These are phyloP conservation scores for Sedum album DNA, from an alignment of 164 flowering plant genomes.

Conservation along the genomic window DNA sequence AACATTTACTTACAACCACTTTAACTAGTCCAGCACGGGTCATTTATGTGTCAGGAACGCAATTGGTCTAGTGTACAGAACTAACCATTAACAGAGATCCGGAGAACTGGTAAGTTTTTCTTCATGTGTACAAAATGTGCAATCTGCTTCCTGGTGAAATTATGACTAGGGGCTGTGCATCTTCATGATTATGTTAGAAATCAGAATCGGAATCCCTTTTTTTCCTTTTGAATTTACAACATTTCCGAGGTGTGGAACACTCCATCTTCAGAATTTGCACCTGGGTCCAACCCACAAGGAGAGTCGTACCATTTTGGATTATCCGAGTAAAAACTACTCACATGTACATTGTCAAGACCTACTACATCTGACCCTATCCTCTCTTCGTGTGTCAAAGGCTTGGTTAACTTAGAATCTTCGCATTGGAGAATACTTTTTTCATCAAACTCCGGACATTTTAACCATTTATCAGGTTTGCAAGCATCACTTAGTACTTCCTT, in stretches of 20 bases:
- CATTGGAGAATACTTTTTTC: slow-evolving; percentile 76
- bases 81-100: not conserved
- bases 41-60: not conserved
- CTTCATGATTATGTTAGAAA: slow-evolving; percentile 27
- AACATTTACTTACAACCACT: not conserved
- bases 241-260: slow-evolving; percentile 70
- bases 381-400: slow-evolving; percentile 73
- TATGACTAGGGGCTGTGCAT: slow-evolving; percentile 5
- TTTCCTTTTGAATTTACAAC: slow-evolving; percentile 30
- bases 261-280: slow-evolving; percentile 68
- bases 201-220: slow-evolving; percentile 11
- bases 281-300: slow-evolving; percentile 74
- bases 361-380: slow-evolving; percentile 56
- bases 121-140: not conserved
- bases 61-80: not conserved
- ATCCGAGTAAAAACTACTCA: slow-evolving; percentile 79
- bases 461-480: slow-evolving; percentile 81
- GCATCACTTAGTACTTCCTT: slow-evolving; percentile 59
- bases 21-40: not conserved
- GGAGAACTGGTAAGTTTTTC: not conserved
- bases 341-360: slow-evolving; percentile 74
- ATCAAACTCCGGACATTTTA: slow-evolving; percentile 74
- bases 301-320: slow-evolving; percentile 96
- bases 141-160: not conserved
- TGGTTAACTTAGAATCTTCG: slow-evolving; percentile 71